Evolutionary conservation across 805 yeast species (phyloP).

Genomic region (Candida sithepensis): DNA sequence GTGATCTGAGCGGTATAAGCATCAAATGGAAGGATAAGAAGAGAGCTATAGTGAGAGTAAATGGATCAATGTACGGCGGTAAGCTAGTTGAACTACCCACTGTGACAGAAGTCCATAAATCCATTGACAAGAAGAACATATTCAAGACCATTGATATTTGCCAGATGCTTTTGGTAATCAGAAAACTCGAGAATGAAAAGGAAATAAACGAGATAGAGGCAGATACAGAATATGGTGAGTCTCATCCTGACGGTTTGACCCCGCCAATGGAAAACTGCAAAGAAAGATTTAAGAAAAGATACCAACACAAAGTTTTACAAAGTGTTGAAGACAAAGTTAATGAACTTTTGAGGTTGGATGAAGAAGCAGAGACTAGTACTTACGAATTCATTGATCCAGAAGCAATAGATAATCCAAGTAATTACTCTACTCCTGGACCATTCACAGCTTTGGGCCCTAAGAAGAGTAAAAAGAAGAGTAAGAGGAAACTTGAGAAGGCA

Average conservation of each 20-base stretch:
- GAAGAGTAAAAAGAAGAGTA: slow-evolving; percentile 19
- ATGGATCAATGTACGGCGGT: slow-evolving; percentile 71
- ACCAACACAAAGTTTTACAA: slow-evolving; percentile 68
- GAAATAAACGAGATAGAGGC: slow-evolving; percentile 43
- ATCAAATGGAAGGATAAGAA: slow-evolving; percentile 81
- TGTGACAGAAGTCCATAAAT: slow-evolving; percentile 78
- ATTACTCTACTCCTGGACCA: slow-evolving; percentile 27
- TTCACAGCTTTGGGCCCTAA: slow-evolving; percentile 11
- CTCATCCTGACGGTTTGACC: slow-evolving; percentile 73
- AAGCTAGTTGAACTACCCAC: slow-evolving; percentile 88
- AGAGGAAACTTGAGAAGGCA: background rate
- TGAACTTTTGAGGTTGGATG: slow-evolving; percentile 69
- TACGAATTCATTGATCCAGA: slow-evolving; percentile 70
- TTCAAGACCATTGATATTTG: slow-evolving; percentile 82
- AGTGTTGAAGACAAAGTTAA: slow-evolving; percentile 77
- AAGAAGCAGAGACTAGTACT: slow-evolving; percentile 74
- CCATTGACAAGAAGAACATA: slow-evolving; percentile 84
- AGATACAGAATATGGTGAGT: slow-evolving; percentile 39
- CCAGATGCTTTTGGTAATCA: slow-evolving; percentile 78
- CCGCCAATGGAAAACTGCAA: slow-evolving; percentile 75
- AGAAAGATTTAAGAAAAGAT: slow-evolving; percentile 66
- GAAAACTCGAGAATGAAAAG: slow-evolving; percentile 39
- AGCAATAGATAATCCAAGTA: slow-evolving; percentile 33
- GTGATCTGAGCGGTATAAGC: slow-evolving; percentile 67
- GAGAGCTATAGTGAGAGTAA: slow-evolving; percentile 74